Conservation (phyloP, 176 grass and related monocot species). For the Bolboschoenus planiculmis region DNA sequence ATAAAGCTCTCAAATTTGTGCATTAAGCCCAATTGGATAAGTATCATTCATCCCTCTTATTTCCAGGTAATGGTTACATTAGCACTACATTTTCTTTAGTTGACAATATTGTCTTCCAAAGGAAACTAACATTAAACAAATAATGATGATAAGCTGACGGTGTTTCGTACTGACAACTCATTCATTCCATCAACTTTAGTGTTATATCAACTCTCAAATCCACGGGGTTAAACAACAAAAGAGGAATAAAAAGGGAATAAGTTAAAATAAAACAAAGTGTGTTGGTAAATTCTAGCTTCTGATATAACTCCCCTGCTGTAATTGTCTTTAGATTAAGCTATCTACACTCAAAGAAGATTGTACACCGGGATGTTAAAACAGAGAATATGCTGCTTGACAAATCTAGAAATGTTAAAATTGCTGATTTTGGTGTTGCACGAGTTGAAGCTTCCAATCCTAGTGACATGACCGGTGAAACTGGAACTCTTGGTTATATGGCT, state of each 20-base stretch:
- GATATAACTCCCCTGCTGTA: not conserved
- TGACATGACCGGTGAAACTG: conserved; percentile 99
- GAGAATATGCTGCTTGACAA: conserved; percentile 99
- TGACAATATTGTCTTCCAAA: not conserved
- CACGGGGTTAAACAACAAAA: not conserved
- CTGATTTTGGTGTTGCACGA: conserved; percentile 98
- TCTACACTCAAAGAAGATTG: conserved; percentile 96
- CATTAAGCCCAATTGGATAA: not conserved
- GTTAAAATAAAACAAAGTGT: not conserved
- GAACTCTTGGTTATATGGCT: conserved; percentile 99
- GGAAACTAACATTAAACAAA: not conserved
- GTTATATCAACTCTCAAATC: not conserved
- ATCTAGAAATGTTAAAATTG: conserved; percentile 88
- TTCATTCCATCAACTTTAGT: conserved; percentile 5
- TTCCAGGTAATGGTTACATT: not conserved
- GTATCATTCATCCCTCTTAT: not conserved
- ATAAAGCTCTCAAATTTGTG: not conserved
- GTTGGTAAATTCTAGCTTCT: not conserved
- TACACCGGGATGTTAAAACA: conserved; percentile 96
- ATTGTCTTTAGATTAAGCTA: conserved; percentile 65
- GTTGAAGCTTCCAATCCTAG: conserved; percentile 97
- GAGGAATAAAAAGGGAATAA: not conserved
- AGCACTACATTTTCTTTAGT: not conserved
- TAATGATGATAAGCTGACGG: not conserved
- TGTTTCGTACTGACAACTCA: not conserved